Base-by-base conservation (phyloP, 257 asterid genomes). In the Lycium barbarum region DNA sequence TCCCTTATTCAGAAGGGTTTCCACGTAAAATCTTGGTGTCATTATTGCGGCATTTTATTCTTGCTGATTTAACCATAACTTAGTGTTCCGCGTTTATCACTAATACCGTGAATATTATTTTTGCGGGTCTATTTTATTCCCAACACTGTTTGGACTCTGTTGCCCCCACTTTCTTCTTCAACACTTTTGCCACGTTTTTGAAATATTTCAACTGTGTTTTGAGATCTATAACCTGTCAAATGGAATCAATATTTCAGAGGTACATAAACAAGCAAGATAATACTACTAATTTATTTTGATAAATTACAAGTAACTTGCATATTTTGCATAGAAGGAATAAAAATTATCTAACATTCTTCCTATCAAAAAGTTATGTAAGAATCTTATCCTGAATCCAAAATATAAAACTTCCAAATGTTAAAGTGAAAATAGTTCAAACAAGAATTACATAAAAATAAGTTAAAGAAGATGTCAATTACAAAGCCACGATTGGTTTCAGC, bases 401-500 rank as follows among this genome's bases (percentile, higher is more conserved):
- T 26, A 26, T 26, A 26, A 26, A 26, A 26, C 33, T 26, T 26
- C 33, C 33, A 26, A 26, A 26, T 26, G 33, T 26, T 26, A 26
- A 26, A 26, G 33, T 26, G 33, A 26, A 26, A 26, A 26, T 26
- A 26, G 33, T 26, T 26, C 59, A 11, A 72, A n/a, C 45, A 10
- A 72, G 80, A 7, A 72, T 45, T n/a, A 11, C 58, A 0, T 72
- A 7, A 12, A 45, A 45, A 58, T 45, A n/a, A 72, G 45, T 72
- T 38, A 45, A 45, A 73, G 57, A 38, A n/a, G 45, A n/a, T 11
- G 35, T 57, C 62, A 0, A 62, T 51, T 51, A 76, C 81, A 49
- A 45, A 47, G 2, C 81, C 81, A 47, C 40, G 81, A 73, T 73
- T 40, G 6, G 81, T 73, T 73, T 73, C 81, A 0, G n/a, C 81